Evolutionary conservation across 331 rosid species (phyloP).

Genomic region (Malus hybrid): DNA sequence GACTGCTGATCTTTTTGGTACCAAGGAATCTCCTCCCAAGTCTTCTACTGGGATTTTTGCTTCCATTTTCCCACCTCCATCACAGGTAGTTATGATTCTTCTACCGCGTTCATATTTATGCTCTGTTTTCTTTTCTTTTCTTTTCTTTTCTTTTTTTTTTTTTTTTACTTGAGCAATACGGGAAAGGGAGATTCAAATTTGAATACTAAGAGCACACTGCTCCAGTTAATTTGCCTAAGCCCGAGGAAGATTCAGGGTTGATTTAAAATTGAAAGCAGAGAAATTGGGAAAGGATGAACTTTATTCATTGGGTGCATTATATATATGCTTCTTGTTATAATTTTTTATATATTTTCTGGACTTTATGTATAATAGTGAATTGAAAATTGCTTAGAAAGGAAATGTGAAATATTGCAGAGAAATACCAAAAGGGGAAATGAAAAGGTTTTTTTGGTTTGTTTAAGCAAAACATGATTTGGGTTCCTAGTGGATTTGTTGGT

Average conservation of each 20-base stretch:
- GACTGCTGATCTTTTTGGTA: slow-evolving; percentile 51
- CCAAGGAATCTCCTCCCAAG: slow-evolving; percentile 25
- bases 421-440: neutral
- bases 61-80: slow-evolving; percentile 38
- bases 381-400: neutral
- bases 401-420: neutral
- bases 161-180: too few species aligned
- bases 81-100: slow-evolving; percentile 18
- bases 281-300: neutral
- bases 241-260: neutral
- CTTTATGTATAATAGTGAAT: neutral
- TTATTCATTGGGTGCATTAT: neutral
- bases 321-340: neutral
- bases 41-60: slow-evolving; percentile 38
- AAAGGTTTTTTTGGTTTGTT: neutral
- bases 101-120: neutral
- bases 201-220: too few species aligned
- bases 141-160: too few species aligned
- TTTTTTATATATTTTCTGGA: neutral
- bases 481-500: neutral
- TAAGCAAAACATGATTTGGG: neutral
- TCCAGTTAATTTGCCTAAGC: too few species aligned
- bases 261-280: neutral
- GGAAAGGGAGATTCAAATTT: too few species aligned
- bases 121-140: neutral